These are phyloP conservation scores for Hypoxylon lienhwacheense DNA, from an alignment of 495 filamentous ascomycete species.

Conservation along the genomic window DNA sequence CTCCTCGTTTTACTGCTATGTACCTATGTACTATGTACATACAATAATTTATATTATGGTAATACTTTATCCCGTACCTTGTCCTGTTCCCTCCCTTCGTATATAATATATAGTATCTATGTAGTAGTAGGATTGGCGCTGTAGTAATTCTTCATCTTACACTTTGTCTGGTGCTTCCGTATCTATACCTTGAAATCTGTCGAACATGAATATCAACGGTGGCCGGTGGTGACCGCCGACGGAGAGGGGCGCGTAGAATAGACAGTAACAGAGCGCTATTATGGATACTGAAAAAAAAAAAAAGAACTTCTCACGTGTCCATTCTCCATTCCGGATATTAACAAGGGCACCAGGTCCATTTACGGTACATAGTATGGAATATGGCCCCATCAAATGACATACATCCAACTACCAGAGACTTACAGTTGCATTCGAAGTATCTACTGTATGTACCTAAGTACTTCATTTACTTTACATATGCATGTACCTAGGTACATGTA, in stretches of 20 bases:
- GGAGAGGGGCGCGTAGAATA: background rate
- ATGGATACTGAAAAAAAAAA: too few relatives aligned
- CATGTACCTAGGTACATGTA: slow-evolving; percentile 12
- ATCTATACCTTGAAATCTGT: slow-evolving; percentile 5
- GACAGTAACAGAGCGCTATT: slow-evolving; percentile 6
- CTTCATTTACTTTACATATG: slow-evolving; percentile 1
- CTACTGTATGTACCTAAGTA: too few relatives aligned
- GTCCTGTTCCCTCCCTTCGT: slow-evolving; percentile 4
- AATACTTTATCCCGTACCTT: background rate
- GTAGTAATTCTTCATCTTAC: too few relatives aligned
- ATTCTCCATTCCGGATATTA: slow-evolving; percentile 23
- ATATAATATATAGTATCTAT: too few relatives aligned
- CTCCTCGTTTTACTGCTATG: background rate
- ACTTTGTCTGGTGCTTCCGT: slow-evolving; percentile 13
- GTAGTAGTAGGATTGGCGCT: too few relatives aligned
- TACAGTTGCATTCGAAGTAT: too few relatives aligned
- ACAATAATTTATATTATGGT: too few relatives aligned
- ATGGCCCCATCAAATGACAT: too few relatives aligned
- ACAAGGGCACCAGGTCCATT: too few relatives aligned
- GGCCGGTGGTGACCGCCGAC: too few relatives aligned
- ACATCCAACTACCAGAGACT: too few relatives aligned
- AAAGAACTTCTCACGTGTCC: slow-evolving; percentile 29
- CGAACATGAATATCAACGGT: background rate
- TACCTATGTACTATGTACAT: too few relatives aligned
- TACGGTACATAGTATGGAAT: slow-evolving; percentile 1